These are phyloP conservation scores for Phytophthora uliginosa DNA, from an alignment of 352 stramenopile genomes.

Conservation along the genomic window DNA sequence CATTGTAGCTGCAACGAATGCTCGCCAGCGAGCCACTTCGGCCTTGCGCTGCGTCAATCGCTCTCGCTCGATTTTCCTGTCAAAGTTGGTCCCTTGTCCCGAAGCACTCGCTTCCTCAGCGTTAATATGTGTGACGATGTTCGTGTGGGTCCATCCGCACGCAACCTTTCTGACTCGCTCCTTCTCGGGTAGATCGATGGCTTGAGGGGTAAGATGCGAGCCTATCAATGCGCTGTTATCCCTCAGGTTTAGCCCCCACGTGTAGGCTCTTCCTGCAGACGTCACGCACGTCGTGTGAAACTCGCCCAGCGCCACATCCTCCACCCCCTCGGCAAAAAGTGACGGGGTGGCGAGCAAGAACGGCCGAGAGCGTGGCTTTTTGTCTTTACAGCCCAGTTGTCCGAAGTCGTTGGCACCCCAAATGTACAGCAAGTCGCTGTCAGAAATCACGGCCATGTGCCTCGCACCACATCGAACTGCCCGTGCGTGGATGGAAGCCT, in stretches of 20 bases:
- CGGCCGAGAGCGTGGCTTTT: conserved; percentile 47
- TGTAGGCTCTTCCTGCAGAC: conserved; percentile 49
- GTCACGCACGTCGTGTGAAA: conserved; percentile 81
- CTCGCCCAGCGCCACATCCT: conserved; percentile 71
- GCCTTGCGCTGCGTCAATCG: conserved; percentile 35
- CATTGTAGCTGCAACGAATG: conserved; percentile 15
- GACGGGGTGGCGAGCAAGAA: conserved; percentile 52
- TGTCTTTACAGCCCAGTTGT: conserved; percentile 76
- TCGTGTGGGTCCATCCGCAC: conserved; percentile 77
- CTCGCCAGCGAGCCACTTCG: conserved; percentile 35
- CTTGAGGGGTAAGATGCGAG: conserved; percentile 43
- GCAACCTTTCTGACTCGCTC: conserved; percentile 58
- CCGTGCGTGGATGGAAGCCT: conserved; percentile 51
- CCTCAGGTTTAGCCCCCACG: conserved; percentile 74
- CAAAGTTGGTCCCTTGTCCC: conserved; percentile 36
- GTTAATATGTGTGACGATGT: conserved; percentile 57
- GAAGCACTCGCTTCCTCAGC: conserved; percentile 26
- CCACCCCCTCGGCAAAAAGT: conserved; percentile 59
- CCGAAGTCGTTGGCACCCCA: conserved; percentile 88
- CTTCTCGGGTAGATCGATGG: conserved; percentile 40
- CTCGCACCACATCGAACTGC: conserved; percentile 72
- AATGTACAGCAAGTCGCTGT: conserved; percentile 74
- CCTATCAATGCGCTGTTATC: conserved; percentile 52
- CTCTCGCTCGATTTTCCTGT: conserved; percentile 40
- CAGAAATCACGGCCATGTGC: conserved; percentile 76